Evolutionary conservation across 163 green algal species (phyloP).

Genomic region (Chlorella variabilis): DNA sequence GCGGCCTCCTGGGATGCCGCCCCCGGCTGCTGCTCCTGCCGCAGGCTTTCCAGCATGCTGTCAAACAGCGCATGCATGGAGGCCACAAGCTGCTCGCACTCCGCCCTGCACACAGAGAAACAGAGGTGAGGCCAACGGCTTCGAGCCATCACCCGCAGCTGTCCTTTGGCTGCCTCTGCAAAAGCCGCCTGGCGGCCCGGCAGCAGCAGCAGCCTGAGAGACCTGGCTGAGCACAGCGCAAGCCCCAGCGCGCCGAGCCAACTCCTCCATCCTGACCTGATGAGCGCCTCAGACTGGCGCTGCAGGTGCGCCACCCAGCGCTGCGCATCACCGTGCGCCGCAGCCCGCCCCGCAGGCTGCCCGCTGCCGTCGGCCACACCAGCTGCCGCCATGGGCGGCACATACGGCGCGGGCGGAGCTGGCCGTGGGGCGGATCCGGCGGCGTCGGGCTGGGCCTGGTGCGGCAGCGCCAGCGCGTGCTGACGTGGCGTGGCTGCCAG

Average conservation of each 20-base stretch:
- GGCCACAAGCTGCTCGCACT: conserved; percentile 24
- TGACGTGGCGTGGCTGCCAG: background rate
- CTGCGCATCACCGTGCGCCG: background rate
- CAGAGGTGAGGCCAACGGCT: background rate
- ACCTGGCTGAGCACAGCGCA: background rate
- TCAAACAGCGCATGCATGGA: conserved; percentile 20
- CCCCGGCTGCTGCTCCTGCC: background rate
- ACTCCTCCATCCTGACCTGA: background rate
- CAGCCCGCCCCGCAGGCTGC: background rate
- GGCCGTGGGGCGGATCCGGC: background rate
- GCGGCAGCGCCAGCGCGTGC: background rate
- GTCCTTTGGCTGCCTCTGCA: background rate
- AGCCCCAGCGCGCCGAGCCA: background rate
- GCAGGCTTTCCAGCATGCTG: background rate
- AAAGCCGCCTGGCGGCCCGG: too few species aligned
- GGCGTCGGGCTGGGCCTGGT: background rate
- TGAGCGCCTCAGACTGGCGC: conserved; percentile 4
- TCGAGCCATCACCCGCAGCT: background rate
- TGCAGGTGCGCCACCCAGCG: background rate
- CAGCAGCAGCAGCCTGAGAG: background rate
- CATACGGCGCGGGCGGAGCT: background rate
- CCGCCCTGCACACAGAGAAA: conserved; percentile 1
- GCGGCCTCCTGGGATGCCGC: too few species aligned
- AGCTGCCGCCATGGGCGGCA: background rate
- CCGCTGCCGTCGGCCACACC: background rate